Evolutionary conservation across 345 rosid genomes (phyloP).

Genomic region (Salix exigua): DNA sequence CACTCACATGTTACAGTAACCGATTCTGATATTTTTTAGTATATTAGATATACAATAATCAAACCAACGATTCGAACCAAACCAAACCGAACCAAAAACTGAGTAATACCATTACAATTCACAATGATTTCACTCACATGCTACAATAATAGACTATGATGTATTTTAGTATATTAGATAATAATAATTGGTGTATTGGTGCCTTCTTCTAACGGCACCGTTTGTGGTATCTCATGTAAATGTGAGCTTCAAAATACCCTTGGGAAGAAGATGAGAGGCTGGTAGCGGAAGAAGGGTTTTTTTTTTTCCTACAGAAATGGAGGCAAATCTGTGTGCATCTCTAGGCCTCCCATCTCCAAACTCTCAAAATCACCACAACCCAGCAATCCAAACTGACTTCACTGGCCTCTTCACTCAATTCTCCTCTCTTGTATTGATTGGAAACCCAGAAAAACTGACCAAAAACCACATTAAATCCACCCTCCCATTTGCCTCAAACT

Average conservation of each 20-base stretch:
- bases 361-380: neutral
- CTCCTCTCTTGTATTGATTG: constrained; percentile 3
- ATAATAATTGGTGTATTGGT: too few relatives aligned
- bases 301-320: constrained; percentile 4
- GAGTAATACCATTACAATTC: too few relatives aligned
- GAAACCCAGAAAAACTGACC: neutral
- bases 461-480: neutral
- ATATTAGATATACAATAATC: too few relatives aligned
- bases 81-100: too few relatives aligned
- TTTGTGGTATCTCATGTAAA: too few relatives aligned
- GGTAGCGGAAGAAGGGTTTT: neutral
- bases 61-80: too few relatives aligned
- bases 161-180: too few relatives aligned
- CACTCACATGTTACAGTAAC: too few relatives aligned
- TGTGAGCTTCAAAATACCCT: neutral
- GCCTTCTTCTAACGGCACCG: too few relatives aligned
- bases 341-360: constrained; percentile 26
- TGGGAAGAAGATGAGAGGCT: neutral
- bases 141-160: too few relatives aligned
- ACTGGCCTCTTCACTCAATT: constrained; percentile 17
- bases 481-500: constrained; percentile 43
- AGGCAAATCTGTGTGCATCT: constrained; percentile 22
- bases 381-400: constrained; percentile 8
- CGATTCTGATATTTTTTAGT: too few relatives aligned
- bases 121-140: too few relatives aligned